phyloP scores from a whole-genome alignment of 164 flowering plant genomes.

The Platanus orientalis region DNA sequence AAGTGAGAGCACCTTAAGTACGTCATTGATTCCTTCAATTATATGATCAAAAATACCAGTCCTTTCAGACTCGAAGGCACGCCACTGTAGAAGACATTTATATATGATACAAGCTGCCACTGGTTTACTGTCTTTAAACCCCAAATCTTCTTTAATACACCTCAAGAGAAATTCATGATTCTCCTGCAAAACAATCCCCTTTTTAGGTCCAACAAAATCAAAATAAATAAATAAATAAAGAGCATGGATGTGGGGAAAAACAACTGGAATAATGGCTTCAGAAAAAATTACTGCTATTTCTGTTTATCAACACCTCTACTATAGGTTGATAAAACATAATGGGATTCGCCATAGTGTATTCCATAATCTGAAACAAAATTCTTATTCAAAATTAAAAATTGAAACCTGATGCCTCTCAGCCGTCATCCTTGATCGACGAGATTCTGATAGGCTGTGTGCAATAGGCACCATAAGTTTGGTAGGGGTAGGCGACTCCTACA shows the following conservation, averaged over 20 bases:
- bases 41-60: conserved; percentile 82
- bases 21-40: conserved; percentile 75
- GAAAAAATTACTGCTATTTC: neutral
- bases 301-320: neutral
- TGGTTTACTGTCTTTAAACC: conserved; percentile 82
- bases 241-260: neutral
- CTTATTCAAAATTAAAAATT: neutral
- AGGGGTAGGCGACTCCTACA: conserved; percentile 93
- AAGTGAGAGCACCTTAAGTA: conserved; percentile 49
- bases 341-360: neutral
- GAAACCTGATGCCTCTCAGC: conserved; percentile 77
- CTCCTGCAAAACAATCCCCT: conserved; percentile 44
- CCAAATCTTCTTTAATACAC: conserved; percentile 82
- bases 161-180: conserved; percentile 73
- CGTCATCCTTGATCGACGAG: conserved; percentile 64
- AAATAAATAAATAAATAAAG: too few species aligned
- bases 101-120: conserved; percentile 87
- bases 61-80: conserved; percentile 90
- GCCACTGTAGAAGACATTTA: conserved; percentile 83
- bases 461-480: conserved; percentile 49
- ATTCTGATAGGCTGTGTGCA: conserved; percentile 64
- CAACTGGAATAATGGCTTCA: neutral
- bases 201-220: neutral
- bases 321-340: neutral
- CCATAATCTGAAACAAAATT: neutral